Evolutionary conservation across 352 stramenopile species (phyloP), one percentile per base, ranked within the genome.

Genomic region (Bremia lactucae): DNA sequence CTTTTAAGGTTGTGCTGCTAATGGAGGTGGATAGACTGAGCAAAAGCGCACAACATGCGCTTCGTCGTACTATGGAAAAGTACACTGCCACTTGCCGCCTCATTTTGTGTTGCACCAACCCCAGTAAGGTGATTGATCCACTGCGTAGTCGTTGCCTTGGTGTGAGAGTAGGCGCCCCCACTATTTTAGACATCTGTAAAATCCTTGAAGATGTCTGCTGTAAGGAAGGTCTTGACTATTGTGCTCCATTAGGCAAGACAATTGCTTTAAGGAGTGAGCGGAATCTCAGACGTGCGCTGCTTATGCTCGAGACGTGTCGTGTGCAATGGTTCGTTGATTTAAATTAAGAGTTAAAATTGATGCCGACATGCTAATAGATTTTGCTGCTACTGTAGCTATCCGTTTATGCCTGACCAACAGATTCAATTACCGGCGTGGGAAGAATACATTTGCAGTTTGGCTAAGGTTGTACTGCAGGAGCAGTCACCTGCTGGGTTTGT

Each of bases 1-100:
- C 66, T 5, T 93, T 90, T 49, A 91, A 91, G 52, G 91, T 98
- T 28, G 93, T 99, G 24, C 65, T 99, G 23, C 68, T 99, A 19
- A 94, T 95, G 49, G 96, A 99, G 51, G 96, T 98, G 18, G 96
- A 99, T 60, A 78, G 84, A n/a, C 69, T 99, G 21, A 97, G 91
- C 22, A 95, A 95, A 52, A 92, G 97, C 49, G 96, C 96, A 18
- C 96, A 99, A 73, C 93, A 97, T 37, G 96, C 87, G 15, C 65
- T 99, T 41, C 80, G 96, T 65, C 75, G 96, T 16, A 99, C 95
- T 0, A 98, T 98, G 95, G 95, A 98, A 58, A 97, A 90, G 55
- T 87, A 87, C 58, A 97, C 93, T 7, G 68, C 69, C 28, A 94
- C 83, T 8, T 99, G 96, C 66, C 79, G 96, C 21, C 78, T 99